Evolutionary conservation across 139 green algal species (phyloP), one percentile per base, ranked within the genome.

Genomic region (Coelastrella sp.): DNA sequence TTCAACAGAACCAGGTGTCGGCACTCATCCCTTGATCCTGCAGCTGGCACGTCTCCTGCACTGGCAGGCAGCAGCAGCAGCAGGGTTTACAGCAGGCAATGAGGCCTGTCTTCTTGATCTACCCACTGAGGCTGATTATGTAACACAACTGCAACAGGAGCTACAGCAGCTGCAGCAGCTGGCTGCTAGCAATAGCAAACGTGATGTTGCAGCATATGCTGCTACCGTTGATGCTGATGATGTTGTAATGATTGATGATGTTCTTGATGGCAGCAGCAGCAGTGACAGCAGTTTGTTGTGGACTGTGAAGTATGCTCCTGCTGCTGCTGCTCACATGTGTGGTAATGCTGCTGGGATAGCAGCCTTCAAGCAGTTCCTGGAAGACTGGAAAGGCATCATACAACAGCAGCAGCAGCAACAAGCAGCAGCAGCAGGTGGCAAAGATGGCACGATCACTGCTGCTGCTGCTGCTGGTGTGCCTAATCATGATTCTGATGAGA

Each of bases 291-390:
- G 30, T n/a, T 41, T 84, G 62, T 34, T 83, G 0, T 85, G 84
- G 84, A 11, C 75, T 40, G 75, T 40, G 63, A 88, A 88, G 50
- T 85, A 88, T 63, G 75, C 84, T 2, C 83, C 73, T 7, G 60
- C 45, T 19, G 32, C 62, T 23, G 41, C 62, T 43, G 32, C 43
- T 2, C 83, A 88, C 2, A 41, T 88, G 59, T 88, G 83, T 64
- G 73, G 83, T 38, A 83, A 87, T 30, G 43, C 72, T 63, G 72
- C 72, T 48, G 45, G 41, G 51, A 50, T 41, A 13, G 35, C 73
- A 0, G 23, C 41, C 8, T 69, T 88, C 34, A 45, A 45, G 48
- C 43, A 78, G 43, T 88, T 75, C 21, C 62, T 88, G 21, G 23
- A 72, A 13, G 83, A 88, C 11, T 88, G 83, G 83, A 40, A 50